phyloP scores from a whole-genome alignment of 352 stramenopile genomes.

The Globisporangium takayamanum region DNA sequence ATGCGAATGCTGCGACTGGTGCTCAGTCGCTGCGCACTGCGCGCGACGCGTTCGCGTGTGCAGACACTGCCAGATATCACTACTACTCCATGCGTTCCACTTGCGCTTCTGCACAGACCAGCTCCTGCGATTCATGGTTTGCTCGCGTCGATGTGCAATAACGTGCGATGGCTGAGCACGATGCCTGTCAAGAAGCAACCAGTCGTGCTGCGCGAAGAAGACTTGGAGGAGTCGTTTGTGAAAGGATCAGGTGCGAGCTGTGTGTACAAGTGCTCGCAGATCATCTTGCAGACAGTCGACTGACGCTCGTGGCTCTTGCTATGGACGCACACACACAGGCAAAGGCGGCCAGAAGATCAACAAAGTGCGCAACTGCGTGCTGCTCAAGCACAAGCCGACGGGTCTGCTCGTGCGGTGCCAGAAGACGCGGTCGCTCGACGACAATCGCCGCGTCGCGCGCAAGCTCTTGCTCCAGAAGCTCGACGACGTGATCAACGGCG shows the following conservation, averaged over 20 bases:
- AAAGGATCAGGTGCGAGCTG: constrained; percentile 62
- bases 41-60: no score
- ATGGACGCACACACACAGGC: constrained; percentile 16
- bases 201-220: constrained; percentile 47
- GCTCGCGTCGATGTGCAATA: neutral
- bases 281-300: neutral
- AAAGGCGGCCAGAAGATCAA: constrained; percentile 91
- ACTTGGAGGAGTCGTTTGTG: constrained; percentile 77
- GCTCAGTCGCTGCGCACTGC: neutral
- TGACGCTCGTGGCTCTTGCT: neutral
- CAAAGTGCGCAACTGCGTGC: constrained; percentile 87
- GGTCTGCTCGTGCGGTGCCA: constrained; percentile 72
- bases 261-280: no score
- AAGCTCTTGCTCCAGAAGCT: constrained; percentile 70
- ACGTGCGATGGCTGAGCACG: constrained; percentile 3
- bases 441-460: constrained; percentile 67
- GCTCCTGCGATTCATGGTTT: neutral
- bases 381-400: constrained; percentile 79
- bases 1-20: neutral
- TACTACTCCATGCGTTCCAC: neutral
- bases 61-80: neutral
- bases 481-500: constrained; percentile 67
- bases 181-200: constrained; percentile 8
- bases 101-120: neutral
- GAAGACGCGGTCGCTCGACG: constrained; percentile 74